phyloP scores from a whole-genome alignment of 106 monocot species.

The Dioscorea zingiberensis region DNA sequence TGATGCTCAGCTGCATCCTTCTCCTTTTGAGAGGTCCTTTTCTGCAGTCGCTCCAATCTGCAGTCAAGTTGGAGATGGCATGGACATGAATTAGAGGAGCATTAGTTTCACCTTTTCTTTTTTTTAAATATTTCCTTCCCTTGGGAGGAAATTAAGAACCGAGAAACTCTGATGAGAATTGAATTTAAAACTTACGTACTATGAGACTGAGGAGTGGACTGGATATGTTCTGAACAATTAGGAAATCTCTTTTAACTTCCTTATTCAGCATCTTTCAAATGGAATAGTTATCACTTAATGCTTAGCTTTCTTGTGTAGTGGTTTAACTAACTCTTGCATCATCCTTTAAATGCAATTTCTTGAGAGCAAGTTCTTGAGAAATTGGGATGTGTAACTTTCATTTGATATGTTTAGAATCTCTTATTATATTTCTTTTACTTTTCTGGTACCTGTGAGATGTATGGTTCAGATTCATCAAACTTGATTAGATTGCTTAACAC shows the following conservation, averaged over 20 bases:
- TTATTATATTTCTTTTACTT: not conserved
- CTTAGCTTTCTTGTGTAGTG: not conserved
- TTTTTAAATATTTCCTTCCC: conserved; percentile 8
- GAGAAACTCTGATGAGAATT: conserved; percentile 11
- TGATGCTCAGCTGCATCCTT: conserved; percentile 66
- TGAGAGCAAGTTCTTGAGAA: not conserved
- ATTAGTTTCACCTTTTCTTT: conserved; percentile 12
- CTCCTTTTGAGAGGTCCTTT: conserved; percentile 94
- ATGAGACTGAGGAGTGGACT: not conserved
- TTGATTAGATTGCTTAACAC: not conserved
- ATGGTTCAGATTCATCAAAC: not conserved
- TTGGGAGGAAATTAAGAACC: conserved; percentile 20
- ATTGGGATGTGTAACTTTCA: not conserved
- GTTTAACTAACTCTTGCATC: not conserved
- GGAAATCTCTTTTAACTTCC: conserved; percentile 3
- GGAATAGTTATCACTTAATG: not conserved
- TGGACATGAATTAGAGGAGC: conserved; percentile 82
- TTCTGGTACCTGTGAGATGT: not conserved
- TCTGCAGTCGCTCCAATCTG: conserved; percentile 67
- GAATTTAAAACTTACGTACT: not conserved
- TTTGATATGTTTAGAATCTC: not conserved
- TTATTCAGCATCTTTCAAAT: not conserved
- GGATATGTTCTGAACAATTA: conserved; percentile 7
- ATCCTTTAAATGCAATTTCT: not conserved
- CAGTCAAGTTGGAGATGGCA: conserved; percentile 94